Evolutionary conservation across 1,139 yeast species (phyloP).

Genomic region (Sugiyamaella neomexicana): DNA sequence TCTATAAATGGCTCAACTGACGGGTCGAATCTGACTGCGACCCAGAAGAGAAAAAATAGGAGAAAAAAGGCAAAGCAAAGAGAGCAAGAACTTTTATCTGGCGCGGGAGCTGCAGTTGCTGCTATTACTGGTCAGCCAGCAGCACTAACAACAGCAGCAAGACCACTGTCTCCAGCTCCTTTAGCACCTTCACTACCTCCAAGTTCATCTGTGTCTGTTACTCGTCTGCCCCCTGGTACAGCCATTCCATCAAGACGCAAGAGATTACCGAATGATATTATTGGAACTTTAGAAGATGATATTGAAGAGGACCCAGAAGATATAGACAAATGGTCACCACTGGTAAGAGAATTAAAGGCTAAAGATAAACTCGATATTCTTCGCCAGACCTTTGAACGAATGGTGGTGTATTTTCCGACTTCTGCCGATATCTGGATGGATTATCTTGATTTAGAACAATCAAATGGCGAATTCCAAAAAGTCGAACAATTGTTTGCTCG

Average conservation of each 20-base stretch:
- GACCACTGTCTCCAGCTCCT: not conserved
- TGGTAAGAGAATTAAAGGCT: slow-evolving; percentile 54
- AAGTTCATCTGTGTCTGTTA: not conserved
- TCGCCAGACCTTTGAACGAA: slow-evolving; percentile 58
- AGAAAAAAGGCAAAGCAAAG: slow-evolving; percentile 8
- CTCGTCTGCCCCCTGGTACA: slow-evolving; percentile 14
- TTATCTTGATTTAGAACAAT: slow-evolving; percentile 68
- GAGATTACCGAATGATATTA: slow-evolving; percentile 47
- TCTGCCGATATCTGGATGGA: slow-evolving; percentile 65
- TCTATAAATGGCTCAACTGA: slow-evolving; percentile 1
- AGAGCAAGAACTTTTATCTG: slow-evolving; percentile 3
- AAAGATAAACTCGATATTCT: slow-evolving; percentile 67
- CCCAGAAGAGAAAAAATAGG: slow-evolving; percentile 7
- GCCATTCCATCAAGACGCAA: slow-evolving; percentile 30
- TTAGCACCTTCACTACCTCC: not conserved
- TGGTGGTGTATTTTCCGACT: slow-evolving; percentile 63
- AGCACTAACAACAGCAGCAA: no score
- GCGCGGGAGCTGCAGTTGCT: not conserved
- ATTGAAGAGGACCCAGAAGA: slow-evolving; percentile 59
- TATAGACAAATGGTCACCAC: slow-evolving; percentile 56
- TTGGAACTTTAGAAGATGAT: slow-evolving; percentile 61
- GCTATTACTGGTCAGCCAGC: not conserved
- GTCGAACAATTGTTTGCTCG: slow-evolving; percentile 66
- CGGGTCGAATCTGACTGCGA: slow-evolving; percentile 2
- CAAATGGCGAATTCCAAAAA: slow-evolving; percentile 64